Percentiles rank a stretch among this genome's conserved stretches.
These are phyloP conservation scores for Ajuga chamaepitys DNA, from an alignment of 257 asterid genomes.

Conservation along the genomic window DNA sequence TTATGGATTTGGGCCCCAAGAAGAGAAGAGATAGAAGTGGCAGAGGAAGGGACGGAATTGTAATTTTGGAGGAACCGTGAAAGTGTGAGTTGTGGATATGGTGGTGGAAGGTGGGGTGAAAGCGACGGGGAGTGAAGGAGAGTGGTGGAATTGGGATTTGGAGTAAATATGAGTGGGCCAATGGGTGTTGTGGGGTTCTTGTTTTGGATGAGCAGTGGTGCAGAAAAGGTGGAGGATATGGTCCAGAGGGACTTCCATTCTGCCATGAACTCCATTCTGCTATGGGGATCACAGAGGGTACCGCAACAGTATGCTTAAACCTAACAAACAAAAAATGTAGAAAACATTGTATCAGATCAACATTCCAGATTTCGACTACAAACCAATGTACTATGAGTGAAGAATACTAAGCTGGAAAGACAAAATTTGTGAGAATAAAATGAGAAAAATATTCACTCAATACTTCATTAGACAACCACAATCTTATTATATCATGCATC, in stretches of 20 bases:
- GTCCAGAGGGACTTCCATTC: conserved; percentile 68
- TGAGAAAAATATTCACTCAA: too few relatives aligned
- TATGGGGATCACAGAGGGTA: neutral
- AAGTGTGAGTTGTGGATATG: conserved; percentile 32
- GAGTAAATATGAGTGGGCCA: conserved; percentile 57
- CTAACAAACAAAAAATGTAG: neutral
- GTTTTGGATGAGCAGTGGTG: conserved; percentile 39
- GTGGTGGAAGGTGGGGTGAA: conserved; percentile 52
- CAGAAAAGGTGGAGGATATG: conserved; percentile 36
- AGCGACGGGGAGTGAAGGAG: conserved; percentile 38
- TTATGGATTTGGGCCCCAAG: conserved; percentile 26
- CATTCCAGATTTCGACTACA: too few relatives aligned
- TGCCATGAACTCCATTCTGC: conserved; percentile 39
- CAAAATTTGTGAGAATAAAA: too few relatives aligned
- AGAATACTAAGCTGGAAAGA: too few relatives aligned
- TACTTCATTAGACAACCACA: too few relatives aligned
- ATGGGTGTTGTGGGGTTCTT: conserved; percentile 7
- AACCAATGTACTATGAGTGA: too few relatives aligned
- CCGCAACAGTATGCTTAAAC: neutral
- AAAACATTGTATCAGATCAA: too few relatives aligned
- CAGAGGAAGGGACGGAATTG: conserved; percentile 22
- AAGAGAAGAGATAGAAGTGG: conserved; percentile 29
- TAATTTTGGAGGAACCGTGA: conserved; percentile 41
- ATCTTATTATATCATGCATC: too few relatives aligned
- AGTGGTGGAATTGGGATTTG: conserved; percentile 20